Base-by-base conservation (phyloP, 2,329 filamentous ascomycete genomes). In the Cucurbitaria berberidis region DNA sequence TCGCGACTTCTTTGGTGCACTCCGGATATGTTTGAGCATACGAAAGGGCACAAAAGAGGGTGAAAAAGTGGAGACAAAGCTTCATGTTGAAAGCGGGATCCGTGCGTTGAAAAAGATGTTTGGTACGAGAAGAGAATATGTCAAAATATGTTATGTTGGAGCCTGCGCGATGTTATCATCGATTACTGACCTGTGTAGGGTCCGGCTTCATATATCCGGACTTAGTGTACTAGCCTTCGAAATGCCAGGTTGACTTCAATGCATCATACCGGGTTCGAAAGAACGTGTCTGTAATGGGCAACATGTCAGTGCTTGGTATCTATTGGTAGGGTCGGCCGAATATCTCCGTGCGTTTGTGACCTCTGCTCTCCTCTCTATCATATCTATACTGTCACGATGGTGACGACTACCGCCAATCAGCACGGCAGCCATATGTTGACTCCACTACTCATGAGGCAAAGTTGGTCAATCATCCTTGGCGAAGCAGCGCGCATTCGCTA, bases 1-100 rank as follows among this genome's bases (percentile, higher is more conserved):
- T 48, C 11, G 57, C 63, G 11, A 70, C 40, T 26, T 64, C 64
- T 24, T 39, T 35, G 3, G 69, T 70, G 43, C 68, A 70, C 38
- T 64, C 65, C 3, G 50, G 60, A 34, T 54, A 60, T 8, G 50
- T 51, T 41, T 65, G 66, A 10, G 51, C 63, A 8, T 57, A 24
- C n/a, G 52, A 52, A 4, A 55, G 13, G 13, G 61, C 26, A 9
- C 56, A 1, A 24, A 55, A 51, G n/a, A 67, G 19, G 15, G 58
- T 36, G 9, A 62, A 18, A 3, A 62, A 13, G 1, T 19, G 26
- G 39, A 62, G 1, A 22, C 55, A 56, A 18, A 60, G 19, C 35
- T 56, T 59, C 64, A 67, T 42, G 24, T 27, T n/a, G 29, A 54
- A 36, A 38, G 2, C 34, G 9, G 22, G 40, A 29, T 19, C 18